Evolutionary conservation across 2,329 filamentous ascomycete species (phyloP), one percentile per base, ranked within the genome.

Genomic region (Scolecobasidium constrictum): DNA sequence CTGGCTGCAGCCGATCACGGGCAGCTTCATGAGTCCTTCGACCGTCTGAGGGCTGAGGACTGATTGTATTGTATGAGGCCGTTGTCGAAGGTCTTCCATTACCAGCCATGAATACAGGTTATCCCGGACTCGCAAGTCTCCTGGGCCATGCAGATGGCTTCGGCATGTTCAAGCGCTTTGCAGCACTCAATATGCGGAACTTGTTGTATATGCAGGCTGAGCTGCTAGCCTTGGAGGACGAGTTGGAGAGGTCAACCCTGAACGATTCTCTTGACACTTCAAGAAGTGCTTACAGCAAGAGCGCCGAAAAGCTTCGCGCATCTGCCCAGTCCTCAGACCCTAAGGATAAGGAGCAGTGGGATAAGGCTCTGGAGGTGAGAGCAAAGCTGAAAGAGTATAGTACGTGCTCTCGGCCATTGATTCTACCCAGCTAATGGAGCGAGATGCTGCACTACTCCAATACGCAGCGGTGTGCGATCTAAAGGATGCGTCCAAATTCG

Each of bases 131-230:
- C n/a, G n/a, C n/a, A n/a, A n/a, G n/a, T n/a, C n/a, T n/a, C n/a
- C n/a, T n/a, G n/a, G n/a, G n/a, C n/a, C n/a, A n/a, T n/a, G n/a
- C n/a, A n/a, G n/a, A n/a, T n/a, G 33, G 40, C 5, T 40, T 50
- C 35, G 50, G 48, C 3, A 51, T 55, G 20, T 55, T 51, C 38
- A 44, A 47, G 12, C 41, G 51, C 3, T 55, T 55, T 33, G 46
- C 47, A 3, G 42, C 47, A 7, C 43, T 55, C 9, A 52, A 53
- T 35, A 47, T 50, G 16, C 45, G 51, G 11, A 53, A 51, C 33
- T 35, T 55, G 18, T 46, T 55, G 16, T 55, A 55, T 45, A 44
- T 51, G 11, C 51, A 55, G 43, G 52, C 52, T 20, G 50, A 55
- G 47, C 38, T 54, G 35, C 38, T 48, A 3, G 35, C 49, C 23